phyloP scores from a whole-genome alignment of 495 filamentous ascomycete species.

The Hypoxylon crocopeplum region DNA sequence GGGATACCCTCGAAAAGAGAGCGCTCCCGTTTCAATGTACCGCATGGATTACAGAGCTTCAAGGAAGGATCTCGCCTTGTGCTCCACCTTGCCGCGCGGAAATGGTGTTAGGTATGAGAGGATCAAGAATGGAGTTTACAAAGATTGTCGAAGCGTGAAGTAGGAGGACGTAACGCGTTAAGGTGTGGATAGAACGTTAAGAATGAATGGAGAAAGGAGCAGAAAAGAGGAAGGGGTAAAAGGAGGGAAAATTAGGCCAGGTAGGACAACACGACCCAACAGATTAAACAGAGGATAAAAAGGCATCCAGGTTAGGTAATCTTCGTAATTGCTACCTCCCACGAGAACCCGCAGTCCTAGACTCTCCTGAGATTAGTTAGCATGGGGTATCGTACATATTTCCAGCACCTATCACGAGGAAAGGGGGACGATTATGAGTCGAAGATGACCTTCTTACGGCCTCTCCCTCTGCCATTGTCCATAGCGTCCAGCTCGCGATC shows the following conservation, averaged over 20 bases:
- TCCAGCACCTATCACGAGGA: background rate
- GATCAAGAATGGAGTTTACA: too few relatives aligned
- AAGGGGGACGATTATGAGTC: constrained; percentile 33
- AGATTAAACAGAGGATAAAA: background rate
- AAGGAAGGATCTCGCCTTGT: constrained; percentile 71
- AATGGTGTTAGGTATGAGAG: constrained; percentile 11
- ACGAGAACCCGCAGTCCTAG: constrained; percentile 11
- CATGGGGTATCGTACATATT: constrained; percentile 52
- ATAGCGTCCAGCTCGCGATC: constrained; percentile 58
- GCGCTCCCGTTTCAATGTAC: constrained; percentile 52
- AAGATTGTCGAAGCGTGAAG: too few relatives aligned
- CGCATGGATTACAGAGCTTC: constrained; percentile 71
- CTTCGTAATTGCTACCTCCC: constrained; percentile 16
- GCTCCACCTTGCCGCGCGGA: constrained; percentile 67
- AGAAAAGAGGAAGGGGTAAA: too few relatives aligned
- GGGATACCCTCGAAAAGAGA: constrained; percentile 19
- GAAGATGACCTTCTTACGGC: constrained; percentile 58
- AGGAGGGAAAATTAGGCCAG: background rate
- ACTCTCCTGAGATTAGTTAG: constrained; percentile 20
- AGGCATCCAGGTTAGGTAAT: too few relatives aligned
- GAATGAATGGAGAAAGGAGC: too few relatives aligned
- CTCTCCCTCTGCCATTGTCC: constrained; percentile 50
- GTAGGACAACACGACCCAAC: background rate
- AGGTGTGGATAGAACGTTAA: too few relatives aligned
- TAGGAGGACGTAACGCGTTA: too few relatives aligned